Base-by-base conservation (phyloP, 371 early-diverging fungal genomes). In the Mortierella sp. region DNA sequence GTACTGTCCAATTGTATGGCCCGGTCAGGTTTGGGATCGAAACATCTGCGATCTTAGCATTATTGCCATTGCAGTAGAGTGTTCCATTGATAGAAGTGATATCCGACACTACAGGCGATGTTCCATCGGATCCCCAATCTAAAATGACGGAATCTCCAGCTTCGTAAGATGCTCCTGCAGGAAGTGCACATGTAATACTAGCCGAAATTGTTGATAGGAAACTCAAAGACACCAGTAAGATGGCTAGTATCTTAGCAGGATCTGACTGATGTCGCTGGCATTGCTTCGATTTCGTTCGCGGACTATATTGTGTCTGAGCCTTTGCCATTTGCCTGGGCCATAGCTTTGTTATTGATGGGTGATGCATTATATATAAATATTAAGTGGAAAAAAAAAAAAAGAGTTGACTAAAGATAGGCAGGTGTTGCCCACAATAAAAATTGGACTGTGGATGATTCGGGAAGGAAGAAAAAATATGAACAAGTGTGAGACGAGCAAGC, bases 1-100 rank as follows among this genome's bases (percentile, higher is more conserved):
- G 80, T 29, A 80, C 72, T n/a, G 71, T 64, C 71, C 75, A 74
- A 55, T 63, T 63, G 42, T 54, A 70, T 0, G 80, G 71, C 7
- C 70, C 70, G n/a, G 68, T 55, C 22, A 61, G 15, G 45, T 62
- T 67, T 0, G 80, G 74, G 57, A 70, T 56, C 5, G 68, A 15
- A 17, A 74, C 66, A n/a, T 71, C 53, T 12, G 65, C 61, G 10
- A 80, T 65, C 66, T 61, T 53, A 34, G 13, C 26, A 34, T 26
- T 55, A 29, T 64, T 71, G 0, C 54, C 28, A 53, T 70, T 74
- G 62, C 80, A 80, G 32, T 43, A 80, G 10, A 80, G 72, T 5
- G 75, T 68, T 0, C 53, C 75, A 34, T 61, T 70, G 59, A 74
- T 71, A 28, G 66, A 51, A 17, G 42, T 29, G 23, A 78, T 56